phyloP scores from a whole-genome alignment of 257 asterid species.

The Phtheirospermum japonicum region DNA sequence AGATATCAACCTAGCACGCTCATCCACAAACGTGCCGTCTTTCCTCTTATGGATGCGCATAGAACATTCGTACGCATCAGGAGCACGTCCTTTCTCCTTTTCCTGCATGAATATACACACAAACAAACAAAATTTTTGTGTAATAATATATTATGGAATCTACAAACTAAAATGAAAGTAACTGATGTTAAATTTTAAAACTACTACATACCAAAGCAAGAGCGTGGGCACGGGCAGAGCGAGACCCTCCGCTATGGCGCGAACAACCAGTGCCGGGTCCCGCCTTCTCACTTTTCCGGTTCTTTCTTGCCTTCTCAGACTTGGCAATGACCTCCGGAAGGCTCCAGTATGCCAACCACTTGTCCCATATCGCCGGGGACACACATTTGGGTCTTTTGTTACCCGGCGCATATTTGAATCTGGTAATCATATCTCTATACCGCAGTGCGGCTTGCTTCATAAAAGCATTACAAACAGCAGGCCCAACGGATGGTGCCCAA shows the following conservation, averaged over 20 bases:
- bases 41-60: neutral
- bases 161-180: neutral
- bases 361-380: neutral
- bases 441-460: neutral
- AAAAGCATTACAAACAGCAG: neutral
- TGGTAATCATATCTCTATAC: neutral
- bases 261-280: neutral
- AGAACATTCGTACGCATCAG: neutral
- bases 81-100: neutral
- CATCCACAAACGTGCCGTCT: neutral
- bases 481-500: neutral
- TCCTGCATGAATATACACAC: neutral
- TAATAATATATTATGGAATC: neutral
- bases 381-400: neutral
- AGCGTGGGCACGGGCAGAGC: no score
- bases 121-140: neutral
- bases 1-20: neutral
- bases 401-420: neutral
- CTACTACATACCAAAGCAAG: no score
- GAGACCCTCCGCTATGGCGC: no score
- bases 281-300: neutral
- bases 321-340: neutral
- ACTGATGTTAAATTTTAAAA: neutral
- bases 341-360: neutral
- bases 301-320: neutral